These are phyloP conservation scores for Trametes pubescens DNA, from an alignment of 1,284 basidiomycete species.

Conservation along the genomic window DNA sequence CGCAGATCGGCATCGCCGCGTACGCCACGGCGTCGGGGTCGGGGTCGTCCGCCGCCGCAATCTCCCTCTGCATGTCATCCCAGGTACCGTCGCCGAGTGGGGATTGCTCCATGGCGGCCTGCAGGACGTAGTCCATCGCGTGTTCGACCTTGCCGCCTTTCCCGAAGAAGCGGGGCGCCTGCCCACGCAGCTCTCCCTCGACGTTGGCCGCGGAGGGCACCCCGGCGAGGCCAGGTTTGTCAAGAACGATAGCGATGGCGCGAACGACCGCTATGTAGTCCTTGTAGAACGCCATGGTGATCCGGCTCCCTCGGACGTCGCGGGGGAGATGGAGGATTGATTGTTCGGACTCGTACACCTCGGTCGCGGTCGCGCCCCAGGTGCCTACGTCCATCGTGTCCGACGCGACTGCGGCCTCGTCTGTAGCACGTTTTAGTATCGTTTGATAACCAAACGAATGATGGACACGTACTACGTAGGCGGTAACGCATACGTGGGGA, in stretches of 20 bases:
- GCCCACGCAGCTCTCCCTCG: not conserved
- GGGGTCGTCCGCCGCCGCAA: not conserved
- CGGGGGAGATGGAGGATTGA: slow-evolving; percentile 5
- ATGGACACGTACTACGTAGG: not conserved
- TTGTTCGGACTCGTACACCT: not conserved
- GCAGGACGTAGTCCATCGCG: slow-evolving; percentile 24
- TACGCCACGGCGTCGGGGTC: not conserved
- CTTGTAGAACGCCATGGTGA: slow-evolving; percentile 8
- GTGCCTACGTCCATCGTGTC: not conserved
- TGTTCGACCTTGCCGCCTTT: slow-evolving; percentile 14
- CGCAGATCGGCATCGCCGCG: slow-evolving; percentile 18
- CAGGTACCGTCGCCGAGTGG: slow-evolving; percentile 20
- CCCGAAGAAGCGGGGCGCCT: slow-evolving; percentile 4
- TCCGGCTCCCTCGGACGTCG: not conserved
- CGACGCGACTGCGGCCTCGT: not conserved
- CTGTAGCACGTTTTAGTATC: not conserved
- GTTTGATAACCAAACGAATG: not conserved
- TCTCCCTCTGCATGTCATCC: slow-evolving; percentile 15
- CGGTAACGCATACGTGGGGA: slow-evolving; percentile 33
- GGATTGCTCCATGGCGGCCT: slow-evolving; percentile 20
- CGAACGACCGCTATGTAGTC: slow-evolving; percentile 4
- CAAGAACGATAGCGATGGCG: slow-evolving; percentile 5
- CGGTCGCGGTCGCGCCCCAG: not conserved
- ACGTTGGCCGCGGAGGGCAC: slow-evolving; percentile 11
- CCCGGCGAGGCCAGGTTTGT: not conserved